Evolutionary conservation across 225 moss, liverwort and hornwort species (phyloP).

Genomic region (Takakia lepidozioides): DNA sequence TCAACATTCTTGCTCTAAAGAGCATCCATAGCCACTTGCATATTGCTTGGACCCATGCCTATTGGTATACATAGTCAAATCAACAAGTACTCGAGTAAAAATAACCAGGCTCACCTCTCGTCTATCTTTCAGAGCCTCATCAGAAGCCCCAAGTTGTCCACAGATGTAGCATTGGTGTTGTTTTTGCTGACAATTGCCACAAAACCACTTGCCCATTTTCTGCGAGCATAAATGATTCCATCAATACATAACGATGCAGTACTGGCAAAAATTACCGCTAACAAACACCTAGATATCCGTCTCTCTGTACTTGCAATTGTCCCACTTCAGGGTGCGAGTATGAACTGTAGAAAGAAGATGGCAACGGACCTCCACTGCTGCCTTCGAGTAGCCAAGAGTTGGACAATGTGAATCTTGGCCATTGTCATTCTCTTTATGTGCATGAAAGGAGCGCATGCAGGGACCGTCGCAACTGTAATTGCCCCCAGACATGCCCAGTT

Average conservation of each 20-base stretch:
- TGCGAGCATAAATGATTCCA: too few relatives aligned
- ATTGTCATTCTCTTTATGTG: conserved; percentile 7
- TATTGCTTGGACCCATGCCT: too few relatives aligned
- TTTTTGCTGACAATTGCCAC: conserved; percentile 33
- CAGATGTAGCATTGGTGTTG: conserved; percentile 52
- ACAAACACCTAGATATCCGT: too few relatives aligned
- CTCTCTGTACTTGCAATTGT: too few relatives aligned
- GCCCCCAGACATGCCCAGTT: background rate
- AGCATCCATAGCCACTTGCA: too few relatives aligned
- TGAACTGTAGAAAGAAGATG: too few relatives aligned
- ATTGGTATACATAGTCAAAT: too few relatives aligned
- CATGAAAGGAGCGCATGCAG: conserved; percentile 58
- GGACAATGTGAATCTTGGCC: background rate
- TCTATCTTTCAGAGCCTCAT: conserved; percentile 14
- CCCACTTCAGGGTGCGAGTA: too few relatives aligned
- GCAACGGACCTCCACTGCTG: conserved; percentile 32
- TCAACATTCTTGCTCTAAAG: too few relatives aligned
- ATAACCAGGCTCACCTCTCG: conserved; percentile 22
- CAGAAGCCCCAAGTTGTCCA: conserved; percentile 37
- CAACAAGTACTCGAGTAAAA: too few relatives aligned
- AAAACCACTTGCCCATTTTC: conserved; percentile 36
- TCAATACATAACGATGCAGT: too few relatives aligned
- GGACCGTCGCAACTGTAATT: conserved; percentile 49
- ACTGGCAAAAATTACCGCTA: too few relatives aligned
- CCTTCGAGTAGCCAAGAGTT: conserved; percentile 14